Conservation (phyloP, 257 asterid species). For the Voacanga thouarsii region DNA sequence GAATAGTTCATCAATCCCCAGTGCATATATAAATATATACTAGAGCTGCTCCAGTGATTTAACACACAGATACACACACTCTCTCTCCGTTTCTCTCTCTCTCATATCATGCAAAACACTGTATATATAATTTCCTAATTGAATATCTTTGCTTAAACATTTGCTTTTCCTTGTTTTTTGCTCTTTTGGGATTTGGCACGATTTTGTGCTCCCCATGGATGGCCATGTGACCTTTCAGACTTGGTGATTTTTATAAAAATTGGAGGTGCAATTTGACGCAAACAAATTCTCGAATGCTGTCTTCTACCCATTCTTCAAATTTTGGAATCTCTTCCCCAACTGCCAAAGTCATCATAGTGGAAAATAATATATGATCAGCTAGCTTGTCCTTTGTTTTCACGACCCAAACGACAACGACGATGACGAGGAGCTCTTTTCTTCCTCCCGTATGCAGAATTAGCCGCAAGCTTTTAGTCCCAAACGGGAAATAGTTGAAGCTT, state of each 20-base stretch:
- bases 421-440: background rate
- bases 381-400: background rate
- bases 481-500: background rate
- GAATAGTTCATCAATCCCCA: background rate
- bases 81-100: constrained; percentile 32
- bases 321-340: constrained; percentile 5
- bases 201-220: constrained; percentile 37
- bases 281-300: constrained; percentile 5
- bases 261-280: background rate
- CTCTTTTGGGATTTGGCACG: constrained; percentile 37
- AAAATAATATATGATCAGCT: background rate
- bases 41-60: background rate
- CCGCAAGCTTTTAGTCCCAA: constrained; percentile 6
- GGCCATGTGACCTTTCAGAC: constrained; percentile 25
- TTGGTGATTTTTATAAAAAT: constrained; percentile 19
- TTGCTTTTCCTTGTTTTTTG: constrained; percentile 28
- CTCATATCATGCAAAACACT: constrained; percentile 39
- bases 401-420: background rate
- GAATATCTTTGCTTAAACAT: constrained; percentile 17
- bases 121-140: constrained; percentile 24
- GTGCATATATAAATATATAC: background rate
- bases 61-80: background rate
- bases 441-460: background rate
- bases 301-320: background rate
- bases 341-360: background rate